Evolutionary conservation across 2,329 filamentous ascomycete species (phyloP).

Genomic region (Pseudogymnoascus verrucosus): DNA sequence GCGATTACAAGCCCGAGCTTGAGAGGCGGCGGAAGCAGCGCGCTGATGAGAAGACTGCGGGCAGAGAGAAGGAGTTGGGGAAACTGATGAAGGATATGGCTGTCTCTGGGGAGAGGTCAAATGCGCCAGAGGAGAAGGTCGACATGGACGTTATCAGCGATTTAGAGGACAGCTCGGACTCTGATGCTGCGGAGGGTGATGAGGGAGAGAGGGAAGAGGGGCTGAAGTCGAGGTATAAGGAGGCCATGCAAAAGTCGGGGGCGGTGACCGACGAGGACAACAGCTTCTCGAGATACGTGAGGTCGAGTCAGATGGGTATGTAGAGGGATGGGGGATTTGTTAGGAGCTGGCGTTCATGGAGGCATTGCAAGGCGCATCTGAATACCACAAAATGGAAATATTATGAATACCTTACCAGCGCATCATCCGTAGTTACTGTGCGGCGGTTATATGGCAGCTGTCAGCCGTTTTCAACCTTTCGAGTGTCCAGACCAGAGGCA

Average conservation of each 20-base stretch:
- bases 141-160: conserved; percentile 32
- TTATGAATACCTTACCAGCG: not conserved
- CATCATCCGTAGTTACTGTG: no score
- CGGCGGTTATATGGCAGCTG: no score
- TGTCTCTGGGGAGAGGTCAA: conserved; percentile 39
- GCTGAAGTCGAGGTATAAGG: conserved; percentile 67
- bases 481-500: not conserved
- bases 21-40: conserved; percentile 69
- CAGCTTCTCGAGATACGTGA: conserved; percentile 28
- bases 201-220: conserved; percentile 51
- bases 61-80: conserved; percentile 73
- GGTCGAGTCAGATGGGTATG: conserved; percentile 27
- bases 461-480: no score
- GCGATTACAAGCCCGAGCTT: conserved; percentile 87
- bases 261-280: conserved; percentile 26
- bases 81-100: conserved; percentile 94
- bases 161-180: conserved; percentile 40
- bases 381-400: conserved; percentile 19
- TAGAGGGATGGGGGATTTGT: conserved; percentile 14
- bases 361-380: conserved; percentile 27
- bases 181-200: conserved; percentile 50
- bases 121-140: conserved; percentile 25
- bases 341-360: conserved; percentile 18
- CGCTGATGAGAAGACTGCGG: conserved; percentile 63
- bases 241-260: conserved; percentile 54